These are phyloP conservation scores for Rubroshorea leprosula DNA, from an alignment of 345 rosid genomes.

Conservation along the genomic window DNA sequence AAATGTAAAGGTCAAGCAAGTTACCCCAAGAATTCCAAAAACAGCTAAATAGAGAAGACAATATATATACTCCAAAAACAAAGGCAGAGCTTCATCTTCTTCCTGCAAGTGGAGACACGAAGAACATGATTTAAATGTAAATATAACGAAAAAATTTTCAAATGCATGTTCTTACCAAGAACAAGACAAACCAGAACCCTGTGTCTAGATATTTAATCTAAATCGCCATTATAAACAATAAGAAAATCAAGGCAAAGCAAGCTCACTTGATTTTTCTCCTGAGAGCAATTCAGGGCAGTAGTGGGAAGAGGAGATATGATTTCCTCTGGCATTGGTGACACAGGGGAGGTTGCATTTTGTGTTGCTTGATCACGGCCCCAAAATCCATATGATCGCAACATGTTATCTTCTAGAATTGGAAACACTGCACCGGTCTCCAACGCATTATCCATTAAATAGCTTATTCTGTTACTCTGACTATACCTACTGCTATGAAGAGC, in stretches of 20 bases:
- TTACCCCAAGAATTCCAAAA: conserved; percentile 24
- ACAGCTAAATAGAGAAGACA: conserved; percentile 17
- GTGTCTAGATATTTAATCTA: not conserved
- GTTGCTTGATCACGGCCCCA: conserved; percentile 13
- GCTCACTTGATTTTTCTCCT: conserved; percentile 29
- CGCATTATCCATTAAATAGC: conserved; percentile 34
- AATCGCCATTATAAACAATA: not conserved
- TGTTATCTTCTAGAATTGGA: conserved; percentile 24
- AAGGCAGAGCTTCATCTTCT: conserved; percentile 5
- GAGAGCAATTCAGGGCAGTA: conserved; percentile 33
- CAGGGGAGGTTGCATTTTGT: conserved; percentile 23
- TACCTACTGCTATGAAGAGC: conserved; percentile 47
- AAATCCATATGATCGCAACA: conserved; percentile 15
- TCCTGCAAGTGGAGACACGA: conserved; percentile 10
- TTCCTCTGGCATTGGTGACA: conserved; percentile 37
- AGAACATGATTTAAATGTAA: not conserved
- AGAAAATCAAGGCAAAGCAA: not conserved
- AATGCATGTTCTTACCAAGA: too few species aligned
- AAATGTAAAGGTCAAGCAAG: not conserved
- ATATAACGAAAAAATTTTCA: not conserved
- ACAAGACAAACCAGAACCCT: not conserved
- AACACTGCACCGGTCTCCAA: conserved; percentile 32
- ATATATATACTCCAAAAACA: conserved; percentile 5
- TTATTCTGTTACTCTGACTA: conserved; percentile 37
- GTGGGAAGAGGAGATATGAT: conserved; percentile 40